Base-by-base conservation (phyloP, 768 basidiomycete species). In the Zangia roseola region DNA sequence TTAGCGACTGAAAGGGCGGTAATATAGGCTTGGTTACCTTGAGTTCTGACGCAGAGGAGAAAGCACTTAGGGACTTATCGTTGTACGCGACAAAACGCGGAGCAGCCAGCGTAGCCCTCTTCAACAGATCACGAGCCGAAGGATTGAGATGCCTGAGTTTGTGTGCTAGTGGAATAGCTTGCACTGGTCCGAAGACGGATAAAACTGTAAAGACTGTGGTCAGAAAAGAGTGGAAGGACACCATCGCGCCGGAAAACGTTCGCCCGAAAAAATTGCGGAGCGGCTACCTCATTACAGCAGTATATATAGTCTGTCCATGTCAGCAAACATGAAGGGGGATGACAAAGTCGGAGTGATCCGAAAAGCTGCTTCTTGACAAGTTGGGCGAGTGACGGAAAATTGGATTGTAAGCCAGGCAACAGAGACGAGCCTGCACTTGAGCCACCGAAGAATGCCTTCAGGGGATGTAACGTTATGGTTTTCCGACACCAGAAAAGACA, bases 11-110 rank as follows among this genome's bases (percentile, higher is more conserved):
- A 7, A 10, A 21, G 21, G 38, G 7, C 6, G 19, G 7, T 34
- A 25, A 5, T 9, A 45, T 21, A 36, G 19, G 20, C 2, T 25
- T 9, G 23, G 57, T 23, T 56, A 79, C 80, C 52, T 61, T 58
- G 47, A 85, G 68, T 2, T 68, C 58, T n/a, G 80, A 70, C 9
- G 69, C 67, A 3, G 70, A 57, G 5, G 84, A 82, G 4, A 63
- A 61, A 0, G 78, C 78, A 40, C 70, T 68, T 24, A 76, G 69
- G 48, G 63, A 81, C 37, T 50, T 57, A 53, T 75, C 74, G 45
- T 69, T 70, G 57, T 76, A 76, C 21, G 68, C 60, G 10, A 74
- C 59, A 25, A 71, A 85, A 57, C 77, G 74, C 33, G 83, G 83
- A 6, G 80, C 71, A 19, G 73, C 72, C 0, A 74, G 71, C 2